Percentiles rank a stretch among this genome's conserved stretches.
Conservation (phyloP, 441 rosid species). For the Mallotus repandus region DNA sequence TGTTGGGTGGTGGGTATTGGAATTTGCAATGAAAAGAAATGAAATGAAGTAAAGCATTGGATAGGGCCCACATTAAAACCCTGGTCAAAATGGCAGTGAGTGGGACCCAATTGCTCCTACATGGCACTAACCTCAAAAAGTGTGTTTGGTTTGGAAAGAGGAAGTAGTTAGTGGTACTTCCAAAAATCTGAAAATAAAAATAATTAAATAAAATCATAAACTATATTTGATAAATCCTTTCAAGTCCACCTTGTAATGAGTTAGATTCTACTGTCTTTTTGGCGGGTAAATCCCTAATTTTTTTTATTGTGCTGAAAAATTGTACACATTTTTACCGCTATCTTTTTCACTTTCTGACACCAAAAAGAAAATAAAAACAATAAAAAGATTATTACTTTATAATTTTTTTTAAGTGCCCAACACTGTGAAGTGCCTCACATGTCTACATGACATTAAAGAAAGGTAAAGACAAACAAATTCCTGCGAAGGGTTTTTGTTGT, state of each 20-base stretch:
- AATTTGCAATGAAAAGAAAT: conserved; percentile 11
- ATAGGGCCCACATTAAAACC: conserved; percentile 7
- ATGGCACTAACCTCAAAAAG: conserved; percentile 29
- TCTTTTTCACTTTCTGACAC: conserved; percentile 30
- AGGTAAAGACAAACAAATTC: conserved; percentile 17
- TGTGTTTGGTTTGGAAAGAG: background rate
- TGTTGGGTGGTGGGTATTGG: background rate
- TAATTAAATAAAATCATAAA: conserved; percentile 20
- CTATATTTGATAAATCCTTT: conserved; percentile 47
- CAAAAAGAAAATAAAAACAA: background rate
- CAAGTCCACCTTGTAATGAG: conserved; percentile 52
- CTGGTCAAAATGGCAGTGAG: conserved; percentile 33
- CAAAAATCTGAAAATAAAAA: background rate
- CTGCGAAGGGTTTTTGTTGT: conserved; percentile 30
- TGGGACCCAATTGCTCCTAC: conserved; percentile 23
- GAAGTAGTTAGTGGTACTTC: background rate
- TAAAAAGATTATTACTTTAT: background rate
- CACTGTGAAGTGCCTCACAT: conserved; percentile 30
- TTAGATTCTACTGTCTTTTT: conserved; percentile 22
- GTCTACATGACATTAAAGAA: conserved; percentile 20
- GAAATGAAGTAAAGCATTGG: background rate
- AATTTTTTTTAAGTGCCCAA: background rate
- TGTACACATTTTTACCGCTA: conserved; percentile 39
- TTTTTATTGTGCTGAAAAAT: background rate
- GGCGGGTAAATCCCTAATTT: conserved; percentile 58